Evolutionary conservation across 805 yeast species (phyloP), one percentile per base, ranked within the genome.

Genomic region (Scheffersomyces ergatensis): DNA sequence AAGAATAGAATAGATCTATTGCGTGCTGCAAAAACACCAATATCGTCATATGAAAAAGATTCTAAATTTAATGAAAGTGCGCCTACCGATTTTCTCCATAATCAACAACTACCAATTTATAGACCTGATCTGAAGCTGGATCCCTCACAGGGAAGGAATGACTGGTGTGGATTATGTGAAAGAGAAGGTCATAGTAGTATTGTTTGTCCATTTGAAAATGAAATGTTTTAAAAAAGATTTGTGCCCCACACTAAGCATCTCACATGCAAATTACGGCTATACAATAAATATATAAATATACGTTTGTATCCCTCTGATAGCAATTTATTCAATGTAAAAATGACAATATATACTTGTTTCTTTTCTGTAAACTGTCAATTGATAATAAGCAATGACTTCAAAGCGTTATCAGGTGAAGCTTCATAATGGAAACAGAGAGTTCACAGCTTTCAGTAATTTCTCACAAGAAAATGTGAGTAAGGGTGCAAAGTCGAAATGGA

Each of bases 151-250:
- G 96, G 96, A 1, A 73, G 90, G 33, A 67, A 67, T 20, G 73
- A 78, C 46, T 92, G 97, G 96, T 92, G 99, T 65, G 96, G 95
- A 0, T 69, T 89, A 39, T 92, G 99, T 65, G 98, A 92, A 59
- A 70, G 88, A 40, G 82, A 79, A 34, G 99, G 98, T 0, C 99
- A 92, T 57, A 83, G 81, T 36, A 85, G 93, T 48, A 70, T 82
- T 23, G 89, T 89, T 41, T 92, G 99, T 62, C 97, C 97, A 0
- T 89, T 78, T 57, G 95, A 83, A 49, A 77, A 78, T 49, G 29
- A 26, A 5, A 26, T 26, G 29, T 26, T 26, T 26, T 26, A 26
- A 21, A 21, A n/a, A n/a, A n/a, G n/a, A 21, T 21, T 21, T 9
- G 24, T 21, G 24, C 24, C n/a, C n/a, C n/a, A n/a, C n/a, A n/a